Conservation (phyloP, 257 asterid species). For the Plantago ovata region DNA sequence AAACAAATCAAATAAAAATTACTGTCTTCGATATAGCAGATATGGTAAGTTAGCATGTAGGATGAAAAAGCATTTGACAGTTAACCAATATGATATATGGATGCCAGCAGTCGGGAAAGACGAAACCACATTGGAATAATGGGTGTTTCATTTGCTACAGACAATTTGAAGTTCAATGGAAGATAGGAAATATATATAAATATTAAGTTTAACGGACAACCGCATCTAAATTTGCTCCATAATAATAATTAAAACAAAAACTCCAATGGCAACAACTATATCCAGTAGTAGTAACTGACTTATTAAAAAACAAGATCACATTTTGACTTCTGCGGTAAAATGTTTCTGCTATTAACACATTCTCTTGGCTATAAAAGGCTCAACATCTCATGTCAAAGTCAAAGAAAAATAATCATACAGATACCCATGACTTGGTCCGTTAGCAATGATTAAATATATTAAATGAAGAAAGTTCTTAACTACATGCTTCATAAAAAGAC, state of each 20-base stretch:
- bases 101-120: too few relatives aligned
- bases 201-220: too few relatives aligned
- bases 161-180: too few relatives aligned
- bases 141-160: too few relatives aligned
- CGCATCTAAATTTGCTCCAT: too few relatives aligned
- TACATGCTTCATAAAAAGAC: background rate
- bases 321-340: background rate
- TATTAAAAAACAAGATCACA: too few relatives aligned
- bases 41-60: background rate
- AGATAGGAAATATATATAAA: too few relatives aligned
- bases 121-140: too few relatives aligned
- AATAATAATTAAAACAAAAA: too few relatives aligned
- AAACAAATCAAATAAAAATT: background rate
- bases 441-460: background rate
- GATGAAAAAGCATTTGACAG: too few relatives aligned
- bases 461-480: background rate
- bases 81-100: too few relatives aligned
- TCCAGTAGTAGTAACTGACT: background rate
- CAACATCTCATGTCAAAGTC: background rate
- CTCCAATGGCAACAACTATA: background rate
- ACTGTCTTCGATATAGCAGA: background rate
- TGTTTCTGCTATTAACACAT: background rate
- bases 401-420: background rate
- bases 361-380: conserved; percentile 2
- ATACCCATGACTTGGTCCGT: too few relatives aligned